Evolutionary conservation across 148 eudicot species (phyloP).

Genomic region (Camellia sinensis): DNA sequence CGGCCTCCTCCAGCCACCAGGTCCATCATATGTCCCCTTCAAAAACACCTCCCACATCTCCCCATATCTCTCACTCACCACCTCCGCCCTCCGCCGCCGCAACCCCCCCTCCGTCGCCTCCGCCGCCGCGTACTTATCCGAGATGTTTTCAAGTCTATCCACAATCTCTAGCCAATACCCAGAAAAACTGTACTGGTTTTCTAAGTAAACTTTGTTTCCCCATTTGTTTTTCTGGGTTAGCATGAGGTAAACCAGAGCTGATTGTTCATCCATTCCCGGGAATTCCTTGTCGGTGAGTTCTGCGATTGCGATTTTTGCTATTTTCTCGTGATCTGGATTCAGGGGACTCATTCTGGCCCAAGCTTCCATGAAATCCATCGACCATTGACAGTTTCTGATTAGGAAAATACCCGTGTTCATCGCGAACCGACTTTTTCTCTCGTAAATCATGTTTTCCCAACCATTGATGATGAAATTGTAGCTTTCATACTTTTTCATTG

Average conservation of each 20-base stretch:
- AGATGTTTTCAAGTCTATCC: background rate
- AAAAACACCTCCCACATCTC: slow-evolving; percentile 6
- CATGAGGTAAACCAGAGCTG: slow-evolving; percentile 10
- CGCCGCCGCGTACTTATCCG: background rate
- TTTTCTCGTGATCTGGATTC: background rate
- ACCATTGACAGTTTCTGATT: slow-evolving; percentile 18
- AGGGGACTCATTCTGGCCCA: background rate
- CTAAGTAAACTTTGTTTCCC: slow-evolving; percentile 6
- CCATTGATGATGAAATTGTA: slow-evolving; percentile 60
- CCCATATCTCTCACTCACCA: background rate
- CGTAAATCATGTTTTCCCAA: slow-evolving; percentile 47
- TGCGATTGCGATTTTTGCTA: background rate
- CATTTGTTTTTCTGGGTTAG: slow-evolving; percentile 18
- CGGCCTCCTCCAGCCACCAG: slow-evolving; percentile 14
- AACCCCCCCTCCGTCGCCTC: background rate
- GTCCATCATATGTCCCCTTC: background rate
- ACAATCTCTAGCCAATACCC: slow-evolving; percentile 19
- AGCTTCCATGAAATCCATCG: background rate
- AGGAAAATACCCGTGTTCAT: background rate
- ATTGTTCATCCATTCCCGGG: slow-evolving; percentile 10
- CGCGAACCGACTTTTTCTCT: slow-evolving; percentile 11
- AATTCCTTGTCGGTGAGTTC: background rate
- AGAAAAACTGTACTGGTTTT: slow-evolving; percentile 2
- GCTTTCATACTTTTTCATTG: slow-evolving; percentile 36
- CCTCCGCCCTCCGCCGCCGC: slow-evolving; percentile 17